These are phyloP conservation scores for Monosporascus sp. DNA, from an alignment of 2,329 filamentous ascomycete species.

Conservation along the genomic window DNA sequence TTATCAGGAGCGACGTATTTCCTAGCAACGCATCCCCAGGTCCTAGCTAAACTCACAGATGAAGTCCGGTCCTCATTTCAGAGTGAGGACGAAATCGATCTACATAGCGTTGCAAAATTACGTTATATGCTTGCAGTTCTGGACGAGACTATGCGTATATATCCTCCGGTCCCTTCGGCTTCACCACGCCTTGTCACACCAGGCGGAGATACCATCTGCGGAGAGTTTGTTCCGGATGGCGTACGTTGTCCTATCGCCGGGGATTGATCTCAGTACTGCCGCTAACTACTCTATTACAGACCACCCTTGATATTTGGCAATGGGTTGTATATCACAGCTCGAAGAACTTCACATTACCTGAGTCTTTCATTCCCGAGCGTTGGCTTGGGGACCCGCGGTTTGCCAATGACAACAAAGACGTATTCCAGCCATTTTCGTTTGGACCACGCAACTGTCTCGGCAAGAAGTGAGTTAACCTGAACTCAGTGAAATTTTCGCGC, in stretches of 20 bases:
- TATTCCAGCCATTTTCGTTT: constrained; percentile 4
- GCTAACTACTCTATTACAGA: too few species aligned
- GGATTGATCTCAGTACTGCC: not conserved
- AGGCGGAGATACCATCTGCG: not conserved
- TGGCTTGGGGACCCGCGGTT: constrained; percentile 3
- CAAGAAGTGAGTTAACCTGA: constrained; percentile 3
- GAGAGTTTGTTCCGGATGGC: not conserved
- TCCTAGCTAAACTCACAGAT: not conserved
- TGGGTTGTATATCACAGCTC: not conserved
- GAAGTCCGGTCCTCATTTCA: constrained; percentile 21
- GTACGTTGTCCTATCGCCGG: not conserved
- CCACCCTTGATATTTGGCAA: not conserved
- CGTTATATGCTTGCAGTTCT: not conserved
- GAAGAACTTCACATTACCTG: not conserved
- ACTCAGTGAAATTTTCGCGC: not conserved
- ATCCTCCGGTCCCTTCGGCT: constrained; percentile 23
- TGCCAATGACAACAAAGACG: constrained; percentile 1
- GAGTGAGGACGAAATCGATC: not conserved
- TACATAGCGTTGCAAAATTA: not conserved
- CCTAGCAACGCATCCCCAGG: not conserved
- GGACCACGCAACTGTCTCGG: constrained; percentile 6
- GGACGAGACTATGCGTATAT: constrained; percentile 1
- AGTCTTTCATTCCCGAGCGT: not conserved
- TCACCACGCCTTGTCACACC: constrained; percentile 3
- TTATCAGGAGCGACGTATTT: not conserved